Evolutionary conservation across 768 basidiomycete species (phyloP), one percentile per base, ranked within the genome.

Genomic region (Mycena galericulata): DNA sequence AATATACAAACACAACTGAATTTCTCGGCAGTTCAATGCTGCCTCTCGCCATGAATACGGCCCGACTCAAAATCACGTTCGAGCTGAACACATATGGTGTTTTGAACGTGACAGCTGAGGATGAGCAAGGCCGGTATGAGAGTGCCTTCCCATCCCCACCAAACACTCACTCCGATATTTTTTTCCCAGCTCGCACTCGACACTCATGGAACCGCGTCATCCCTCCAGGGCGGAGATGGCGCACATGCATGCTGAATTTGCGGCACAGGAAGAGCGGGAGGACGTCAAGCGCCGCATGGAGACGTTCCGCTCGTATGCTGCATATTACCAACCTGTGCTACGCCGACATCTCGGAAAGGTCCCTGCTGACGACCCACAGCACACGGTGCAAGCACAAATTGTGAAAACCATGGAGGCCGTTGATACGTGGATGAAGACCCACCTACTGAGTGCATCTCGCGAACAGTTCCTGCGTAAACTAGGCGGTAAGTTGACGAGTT

Each of bases 61-160:
- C 50, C 12, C 26, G 50, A n/a, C 9, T 62, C 10, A n/a, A 62
- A 30, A 26, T 62, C 36, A 51, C 49, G 4, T 26, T 53, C 26
- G 40, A 51, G 2, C 29, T 62, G 11, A 62, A 17, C 40, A 22
- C 22, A 2, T 53, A 53, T 24, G 61, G 61, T 12, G 50, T 62
- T 12, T 30, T 62, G 20, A 62, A 62, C 17, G 61, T 62, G 8
- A 62, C 50, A 3, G 50, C 61, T 8, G 36, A 10, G 40, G 61
- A 54, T 18, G 20, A 18, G 2, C 5, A 18, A 1, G 61, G 61
- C 12, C 20, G 40, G 61, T 62, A 51, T 15, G 47, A 9, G 15
- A 24, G 10, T 10, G 15, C 1, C n/a, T 14, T 27, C 2, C 34
- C 12, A 29, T 22, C 29, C 18, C 20, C 17, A n/a, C n/a, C n/a